Evolutionary conservation across 352 stramenopile species (phyloP).

Genomic region (Stramenopiles sp.): DNA sequence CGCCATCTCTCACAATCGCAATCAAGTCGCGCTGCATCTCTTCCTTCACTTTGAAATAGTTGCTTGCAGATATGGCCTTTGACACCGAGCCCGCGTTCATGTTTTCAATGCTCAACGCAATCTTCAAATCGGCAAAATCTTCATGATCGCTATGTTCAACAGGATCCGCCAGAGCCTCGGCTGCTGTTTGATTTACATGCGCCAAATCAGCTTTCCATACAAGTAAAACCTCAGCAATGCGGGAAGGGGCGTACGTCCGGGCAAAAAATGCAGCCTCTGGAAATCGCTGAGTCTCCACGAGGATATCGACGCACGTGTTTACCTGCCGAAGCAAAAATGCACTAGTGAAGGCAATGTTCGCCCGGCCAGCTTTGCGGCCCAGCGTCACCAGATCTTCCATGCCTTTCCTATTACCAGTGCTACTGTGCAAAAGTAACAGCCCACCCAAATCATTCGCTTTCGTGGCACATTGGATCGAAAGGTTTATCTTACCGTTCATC

Average conservation of each 20-base stretch:
- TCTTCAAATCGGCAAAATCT: constrained; percentile 82
- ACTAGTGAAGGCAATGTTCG: constrained; percentile 86
- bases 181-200: constrained; percentile 56
- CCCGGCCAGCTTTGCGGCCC: constrained; percentile 51
- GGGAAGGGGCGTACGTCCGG: constrained; percentile 85
- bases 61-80: constrained; percentile 16
- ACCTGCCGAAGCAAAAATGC: constrained; percentile 80
- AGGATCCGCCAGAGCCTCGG: constrained; percentile 79
- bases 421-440: constrained; percentile 88
- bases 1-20: background rate
- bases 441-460: constrained; percentile 86
- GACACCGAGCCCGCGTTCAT: constrained; percentile 55
- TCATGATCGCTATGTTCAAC: constrained; percentile 48
- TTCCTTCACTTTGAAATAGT: background rate
- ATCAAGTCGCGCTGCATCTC: background rate
- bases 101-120: constrained; percentile 77
- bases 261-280: constrained; percentile 96
- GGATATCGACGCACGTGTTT: constrained; percentile 79
- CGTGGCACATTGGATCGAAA: constrained; percentile 79
- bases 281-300: constrained; percentile 78
- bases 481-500: constrained; percentile 67
- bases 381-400: constrained; percentile 63
- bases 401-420: constrained; percentile 69
- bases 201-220: constrained; percentile 70
- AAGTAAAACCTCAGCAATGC: constrained; percentile 77